Evolutionary conservation across 306 rosid species (phyloP), one percentile per base, ranked within the genome.

Genomic region (Citrullus amarus): DNA sequence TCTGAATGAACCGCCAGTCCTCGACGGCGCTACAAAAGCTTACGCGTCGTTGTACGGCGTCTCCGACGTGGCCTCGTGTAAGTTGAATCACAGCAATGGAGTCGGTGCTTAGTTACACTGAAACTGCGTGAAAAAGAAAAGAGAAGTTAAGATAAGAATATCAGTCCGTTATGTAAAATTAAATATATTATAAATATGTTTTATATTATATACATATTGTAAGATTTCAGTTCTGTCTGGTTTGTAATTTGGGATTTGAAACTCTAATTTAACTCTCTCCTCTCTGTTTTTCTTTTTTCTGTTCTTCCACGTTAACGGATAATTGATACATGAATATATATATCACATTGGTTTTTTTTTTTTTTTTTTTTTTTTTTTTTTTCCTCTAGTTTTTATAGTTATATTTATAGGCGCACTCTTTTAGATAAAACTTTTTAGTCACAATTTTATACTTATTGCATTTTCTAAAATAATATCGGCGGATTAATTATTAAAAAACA

Each of bases 1-100:
- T 90, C 88, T 93, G 80, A 93, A 93, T 43, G 97, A 93, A 51
- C 90, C 94, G 28, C 97, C 97, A 3, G 63, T 55, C 51, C 58
- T 2, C 14, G 97, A 93, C 84, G 76, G 77, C 57, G 80, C 89
- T 38, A 18, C 93, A 39, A 82, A 82, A 79, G 84, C 81, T 67
- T 89, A 88, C 77, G 75, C 78, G 1, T 34, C 96, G 8, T 97
- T 88, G 81, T 86, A 84, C 81, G 87, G 90, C 28, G 86, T 90
- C 1, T 82, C 95, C 22, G 55, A 72, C 39, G 58, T 72, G 59
- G 61, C 59, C 2, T 73, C 60, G 25, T 30, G 14, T 3, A 28
- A 51, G 78, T 69, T 20, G 38, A 69, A 69, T 44, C 75, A 20
- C 54, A 69, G 38, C n/a, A 2, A 69, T 46, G 75, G 75, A 43